phyloP scores from a whole-genome alignment of 2,329 filamentous ascomycete genomes.

The Talaromyces sp. region DNA sequence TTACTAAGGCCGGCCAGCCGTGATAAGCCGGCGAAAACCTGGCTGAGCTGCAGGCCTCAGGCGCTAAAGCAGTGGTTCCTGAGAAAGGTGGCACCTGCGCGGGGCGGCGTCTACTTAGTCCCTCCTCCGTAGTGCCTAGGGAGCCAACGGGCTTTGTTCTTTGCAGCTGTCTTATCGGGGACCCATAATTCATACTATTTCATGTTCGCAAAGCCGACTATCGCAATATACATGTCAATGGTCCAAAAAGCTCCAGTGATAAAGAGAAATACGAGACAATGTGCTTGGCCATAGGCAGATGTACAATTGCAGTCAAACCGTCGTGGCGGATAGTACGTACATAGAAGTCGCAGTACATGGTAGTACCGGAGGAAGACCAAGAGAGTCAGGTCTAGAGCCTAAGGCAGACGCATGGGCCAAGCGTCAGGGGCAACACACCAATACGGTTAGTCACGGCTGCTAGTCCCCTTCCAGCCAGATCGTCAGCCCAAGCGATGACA shows the following conservation, averaged over 20 bases:
- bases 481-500: not conserved
- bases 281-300: not conserved
- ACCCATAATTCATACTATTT: not conserved
- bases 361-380: not conserved
- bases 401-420: not conserved
- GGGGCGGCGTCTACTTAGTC: not conserved
- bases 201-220: not conserved
- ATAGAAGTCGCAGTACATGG: not conserved
- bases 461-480: not conserved
- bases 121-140: too few relatives aligned
- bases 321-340: not conserved
- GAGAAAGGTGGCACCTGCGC: slow-evolving; percentile 12
- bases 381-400: too few relatives aligned
- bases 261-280: not conserved
- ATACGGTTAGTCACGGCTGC: not conserved
- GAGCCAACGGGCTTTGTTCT: not conserved
- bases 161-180: not conserved
- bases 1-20: not conserved
- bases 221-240: not conserved
- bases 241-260: too few relatives aligned
- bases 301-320: not conserved
- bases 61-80: slow-evolving; percentile 10
- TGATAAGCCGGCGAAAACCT: not conserved
- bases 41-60: slow-evolving; percentile 3
- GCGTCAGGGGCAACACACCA: not conserved